phyloP scores from a whole-genome alignment of 176 grass and related monocot genomes.

The Leersia perrieri region DNA sequence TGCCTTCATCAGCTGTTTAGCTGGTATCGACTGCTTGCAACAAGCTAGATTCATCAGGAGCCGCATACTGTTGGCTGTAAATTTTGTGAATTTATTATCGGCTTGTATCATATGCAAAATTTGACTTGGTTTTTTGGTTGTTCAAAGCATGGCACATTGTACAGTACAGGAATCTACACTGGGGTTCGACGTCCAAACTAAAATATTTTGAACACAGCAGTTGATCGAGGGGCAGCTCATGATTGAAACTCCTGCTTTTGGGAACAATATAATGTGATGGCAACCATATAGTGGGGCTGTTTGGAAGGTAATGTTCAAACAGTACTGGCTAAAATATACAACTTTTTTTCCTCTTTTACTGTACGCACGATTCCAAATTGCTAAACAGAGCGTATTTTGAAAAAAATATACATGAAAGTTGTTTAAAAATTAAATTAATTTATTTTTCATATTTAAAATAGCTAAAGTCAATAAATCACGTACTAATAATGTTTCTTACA shows the following conservation, averaged over 20 bases:
- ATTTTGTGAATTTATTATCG: neutral
- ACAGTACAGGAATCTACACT: neutral
- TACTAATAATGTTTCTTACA: no score
- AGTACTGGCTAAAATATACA: no score
- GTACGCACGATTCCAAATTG: no score
- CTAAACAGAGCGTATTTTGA: no score
- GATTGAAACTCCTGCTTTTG: conserved; percentile 34
- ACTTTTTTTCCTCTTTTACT: no score
- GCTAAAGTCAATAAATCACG: no score
- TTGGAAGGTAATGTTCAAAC: no score
- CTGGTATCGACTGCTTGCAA: neutral
- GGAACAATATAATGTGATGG: conserved; percentile 22
- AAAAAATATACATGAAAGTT: no score
- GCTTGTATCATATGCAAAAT: neutral
- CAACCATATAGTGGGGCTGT: no score
- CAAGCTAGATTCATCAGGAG: neutral
- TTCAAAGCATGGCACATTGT: neutral
- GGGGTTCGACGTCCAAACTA: neutral
- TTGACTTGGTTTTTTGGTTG: neutral
- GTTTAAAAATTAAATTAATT: no score
- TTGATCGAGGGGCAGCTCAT: conserved; percentile 12
- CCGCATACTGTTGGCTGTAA: neutral
- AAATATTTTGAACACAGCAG: conserved; percentile 13
- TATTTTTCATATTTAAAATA: no score
- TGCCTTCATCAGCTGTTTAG: neutral